Evolutionary conservation across 176 grass and related monocot genomes (phyloP).

Genomic region (bread wheat (Triticum aestivum)): IWGSC_CS_RefSeq_v2.1 NC_057810.1:716109611-716110110

Average conservation of each 20-base stretch:
- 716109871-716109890: not conserved
- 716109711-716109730: not conserved
- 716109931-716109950: not conserved
- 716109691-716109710: not conserved
- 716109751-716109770: not conserved
- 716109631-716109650: conserved; percentile 63
- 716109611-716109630: conserved; percentile 81
- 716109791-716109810: not conserved
- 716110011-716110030: not conserved
- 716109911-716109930: not conserved
- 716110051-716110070: no score
- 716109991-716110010: not conserved
- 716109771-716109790: not conserved
- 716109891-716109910: not conserved
- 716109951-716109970: not conserved
- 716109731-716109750: not conserved
- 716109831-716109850: not conserved
- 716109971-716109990: not conserved
- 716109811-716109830: not conserved
- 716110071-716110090: no score
- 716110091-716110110: not conserved
- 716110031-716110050: not conserved
- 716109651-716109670: conserved; percentile 59
- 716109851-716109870: not conserved
- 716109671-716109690: conserved; percentile 28